These are phyloP conservation scores for Gracilaria domingensis DNA, from an alignment of 23 red algal genomes.

Conservation along the genomic window DNA sequence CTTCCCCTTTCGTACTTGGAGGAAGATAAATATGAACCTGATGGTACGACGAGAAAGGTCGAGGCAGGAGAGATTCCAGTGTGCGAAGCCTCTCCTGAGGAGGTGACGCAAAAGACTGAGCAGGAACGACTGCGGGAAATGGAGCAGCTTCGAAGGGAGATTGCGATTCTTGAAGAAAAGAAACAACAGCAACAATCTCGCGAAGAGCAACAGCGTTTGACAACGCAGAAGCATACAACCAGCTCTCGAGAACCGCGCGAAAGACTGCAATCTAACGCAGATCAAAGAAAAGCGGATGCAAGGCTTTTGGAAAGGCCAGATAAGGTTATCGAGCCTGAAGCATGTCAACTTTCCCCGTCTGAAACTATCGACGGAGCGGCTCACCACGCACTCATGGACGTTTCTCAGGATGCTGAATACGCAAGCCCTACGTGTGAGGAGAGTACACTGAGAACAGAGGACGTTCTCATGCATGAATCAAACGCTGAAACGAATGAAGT, in stretches of 20 bases:
- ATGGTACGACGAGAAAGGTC: not conserved
- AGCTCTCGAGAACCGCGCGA: not conserved
- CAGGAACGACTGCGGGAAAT: constrained; percentile 37
- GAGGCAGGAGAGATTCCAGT: not conserved
- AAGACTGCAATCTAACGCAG: not conserved
- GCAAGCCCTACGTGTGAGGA: not conserved
- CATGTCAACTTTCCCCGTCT: not conserved
- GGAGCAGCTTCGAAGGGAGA: constrained; percentile 42
- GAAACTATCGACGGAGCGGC: constrained; percentile 4
- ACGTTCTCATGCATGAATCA: not conserved
- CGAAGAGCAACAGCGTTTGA: not conserved
- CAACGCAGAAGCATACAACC: not conserved
- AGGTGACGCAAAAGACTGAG: constrained; percentile 5
- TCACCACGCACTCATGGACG: too few species aligned
- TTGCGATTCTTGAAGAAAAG: constrained; percentile 27
- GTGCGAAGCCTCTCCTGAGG: not conserved
- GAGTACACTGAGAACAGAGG: not conserved
- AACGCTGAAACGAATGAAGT: not conserved
- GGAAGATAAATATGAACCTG: not conserved
- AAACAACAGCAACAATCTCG: constrained; percentile 11
- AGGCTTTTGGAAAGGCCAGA: not conserved
- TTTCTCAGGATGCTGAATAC: not conserved
- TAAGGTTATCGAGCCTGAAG: constrained; percentile 25
- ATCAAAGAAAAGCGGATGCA: constrained; percentile 28
- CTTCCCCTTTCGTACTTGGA: constrained; percentile 8